These are phyloP conservation scores for Penicillium paradoxum DNA, from an alignment of 495 filamentous ascomycete genomes.

Conservation along the genomic window DNA sequence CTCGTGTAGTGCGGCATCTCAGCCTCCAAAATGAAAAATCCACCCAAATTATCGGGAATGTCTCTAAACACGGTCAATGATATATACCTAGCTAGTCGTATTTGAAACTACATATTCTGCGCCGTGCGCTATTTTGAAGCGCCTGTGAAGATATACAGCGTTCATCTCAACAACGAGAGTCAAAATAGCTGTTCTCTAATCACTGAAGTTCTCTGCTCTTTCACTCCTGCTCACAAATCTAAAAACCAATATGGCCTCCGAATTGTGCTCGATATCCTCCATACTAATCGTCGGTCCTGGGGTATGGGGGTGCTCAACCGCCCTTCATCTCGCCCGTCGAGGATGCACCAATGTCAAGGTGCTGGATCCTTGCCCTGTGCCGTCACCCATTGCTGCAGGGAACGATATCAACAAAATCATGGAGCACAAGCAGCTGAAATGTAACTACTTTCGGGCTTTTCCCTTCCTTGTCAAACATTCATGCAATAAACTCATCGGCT, in stretches of 20 bases:
- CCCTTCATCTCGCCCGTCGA: slow-evolving; percentile 46
- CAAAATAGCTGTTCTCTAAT: too few relatives aligned
- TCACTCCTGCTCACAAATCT: background rate
- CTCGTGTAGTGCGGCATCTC: slow-evolving; percentile 7
- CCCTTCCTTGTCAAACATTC: too few relatives aligned
- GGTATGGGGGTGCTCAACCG: slow-evolving; percentile 49
- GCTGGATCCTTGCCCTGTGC: slow-evolving; percentile 41
- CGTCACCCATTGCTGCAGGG: slow-evolving; percentile 49
- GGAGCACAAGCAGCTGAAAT: slow-evolving; percentile 42
- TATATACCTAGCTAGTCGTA: too few relatives aligned
- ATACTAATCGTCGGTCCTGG: slow-evolving; percentile 46
- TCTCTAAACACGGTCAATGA: too few relatives aligned
- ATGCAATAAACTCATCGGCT: slow-evolving; percentile 11
- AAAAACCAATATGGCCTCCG: background rate
- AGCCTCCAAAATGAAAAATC: background rate
- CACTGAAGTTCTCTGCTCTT: too few relatives aligned
- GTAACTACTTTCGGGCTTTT: slow-evolving; percentile 23
- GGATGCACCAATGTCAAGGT: slow-evolving; percentile 46
- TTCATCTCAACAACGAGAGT: too few relatives aligned
- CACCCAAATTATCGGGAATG: background rate
- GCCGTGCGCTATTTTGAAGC: too few relatives aligned
- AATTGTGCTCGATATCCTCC: slow-evolving; percentile 3
- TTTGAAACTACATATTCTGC: too few relatives aligned
- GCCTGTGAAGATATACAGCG: too few relatives aligned
- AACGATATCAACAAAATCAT: slow-evolving; percentile 57